These are phyloP conservation scores for Ceratocystis alfenasii DNA, from an alignment of 2,329 filamentous ascomycete genomes.

Conservation along the genomic window DNA sequence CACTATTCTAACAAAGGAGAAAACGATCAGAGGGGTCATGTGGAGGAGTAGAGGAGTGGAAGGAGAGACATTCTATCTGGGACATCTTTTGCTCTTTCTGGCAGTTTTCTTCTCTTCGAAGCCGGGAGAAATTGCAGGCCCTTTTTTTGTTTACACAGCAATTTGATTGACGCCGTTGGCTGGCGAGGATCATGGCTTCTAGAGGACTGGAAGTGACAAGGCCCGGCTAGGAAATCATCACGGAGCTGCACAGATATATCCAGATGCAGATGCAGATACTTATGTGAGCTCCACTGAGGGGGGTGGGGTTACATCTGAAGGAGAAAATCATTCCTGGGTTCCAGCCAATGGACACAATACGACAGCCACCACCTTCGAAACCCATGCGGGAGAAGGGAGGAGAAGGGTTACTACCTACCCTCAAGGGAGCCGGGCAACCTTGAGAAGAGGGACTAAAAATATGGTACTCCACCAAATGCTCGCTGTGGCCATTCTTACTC, in stretches of 20 bases:
- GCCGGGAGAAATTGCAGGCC: background rate
- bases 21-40: background rate
- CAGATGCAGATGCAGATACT: background rate
- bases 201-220: background rate
- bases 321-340: background rate
- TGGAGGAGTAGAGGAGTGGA: background rate
- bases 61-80: background rate
- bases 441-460: too few species aligned
- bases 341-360: background rate
- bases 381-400: background rate
- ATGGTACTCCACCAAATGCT: background rate
- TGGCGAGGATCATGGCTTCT: slow-evolving; percentile 1
- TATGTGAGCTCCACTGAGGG: too few species aligned
- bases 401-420: background rate
- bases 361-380: background rate
- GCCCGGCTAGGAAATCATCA: background rate
- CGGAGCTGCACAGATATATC: background rate
- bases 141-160: background rate
- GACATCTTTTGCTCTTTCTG: background rate
- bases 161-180: background rate
- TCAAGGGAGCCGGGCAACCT: background rate
- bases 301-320: too few species aligned
- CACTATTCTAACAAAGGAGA: background rate
- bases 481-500: background rate
- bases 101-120: background rate